phyloP scores from a whole-genome alignment of 257 asterid genomes.

The Striga asiatica region DNA sequence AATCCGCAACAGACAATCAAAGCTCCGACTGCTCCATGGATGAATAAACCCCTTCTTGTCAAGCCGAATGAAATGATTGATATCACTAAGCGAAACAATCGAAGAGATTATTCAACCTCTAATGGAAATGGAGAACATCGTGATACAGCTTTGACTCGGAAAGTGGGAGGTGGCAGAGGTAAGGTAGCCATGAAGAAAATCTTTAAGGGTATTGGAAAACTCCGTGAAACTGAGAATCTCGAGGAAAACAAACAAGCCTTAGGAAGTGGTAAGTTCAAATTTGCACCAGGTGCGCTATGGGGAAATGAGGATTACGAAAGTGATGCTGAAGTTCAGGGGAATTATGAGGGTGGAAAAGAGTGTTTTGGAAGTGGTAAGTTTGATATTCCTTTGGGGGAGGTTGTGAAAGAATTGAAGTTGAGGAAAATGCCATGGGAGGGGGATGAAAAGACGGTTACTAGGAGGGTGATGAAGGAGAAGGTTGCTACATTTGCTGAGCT shows the following conservation, averaged over 20 bases:
- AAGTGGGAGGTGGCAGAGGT: constrained; percentile 75
- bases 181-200: constrained; percentile 70
- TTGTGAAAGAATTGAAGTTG: constrained; percentile 27
- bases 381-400: constrained; percentile 22
- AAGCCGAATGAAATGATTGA: constrained; percentile 48
- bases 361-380: constrained; percentile 21
- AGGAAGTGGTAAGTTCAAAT: constrained; percentile 30
- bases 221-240: constrained; percentile 24
- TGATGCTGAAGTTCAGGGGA: constrained; percentile 17
- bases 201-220: constrained; percentile 50
- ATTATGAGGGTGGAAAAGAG: constrained; percentile 13
- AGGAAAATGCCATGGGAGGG: constrained; percentile 71
- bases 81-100: constrained; percentile 27
- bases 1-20: constrained; percentile 27
- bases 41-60: constrained; percentile 60
- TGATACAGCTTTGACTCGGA: constrained; percentile 42
- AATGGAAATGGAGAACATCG: constrained; percentile 21
- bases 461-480: constrained; percentile 37
- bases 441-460: constrained; percentile 35
- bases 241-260: constrained; percentile 21
- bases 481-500: constrained; percentile 36
- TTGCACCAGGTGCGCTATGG: constrained; percentile 48
- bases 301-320: constrained; percentile 23
- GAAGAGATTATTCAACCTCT: constrained; percentile 22
- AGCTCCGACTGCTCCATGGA: constrained; percentile 96